Evolutionary conservation across 129 eudicot species (phyloP).

Genomic region (Heracleum sosnowskyi): DNA sequence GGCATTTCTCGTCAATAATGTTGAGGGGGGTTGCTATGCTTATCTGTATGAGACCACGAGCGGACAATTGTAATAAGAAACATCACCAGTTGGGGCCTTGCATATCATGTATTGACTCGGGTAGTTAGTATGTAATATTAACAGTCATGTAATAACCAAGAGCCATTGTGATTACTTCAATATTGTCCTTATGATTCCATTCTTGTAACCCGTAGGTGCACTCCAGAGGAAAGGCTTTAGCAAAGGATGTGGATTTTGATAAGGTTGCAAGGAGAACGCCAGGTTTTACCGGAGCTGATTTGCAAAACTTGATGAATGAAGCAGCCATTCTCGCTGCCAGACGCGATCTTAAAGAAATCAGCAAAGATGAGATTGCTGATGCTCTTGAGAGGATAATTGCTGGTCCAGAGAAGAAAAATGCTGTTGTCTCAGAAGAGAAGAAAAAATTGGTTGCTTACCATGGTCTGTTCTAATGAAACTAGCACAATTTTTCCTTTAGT

Average conservation of each 20-base stretch:
- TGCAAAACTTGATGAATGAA: conserved; percentile 92
- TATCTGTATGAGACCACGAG: background rate
- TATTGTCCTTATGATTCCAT: background rate
- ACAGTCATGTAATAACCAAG: background rate
- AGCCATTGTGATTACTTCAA: background rate
- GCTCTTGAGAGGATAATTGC: conserved; percentile 96
- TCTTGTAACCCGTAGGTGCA: conserved; percentile 59
- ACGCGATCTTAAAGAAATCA: conserved; percentile 91
- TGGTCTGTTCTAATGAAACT: conserved; percentile 31
- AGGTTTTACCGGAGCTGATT: conserved; percentile 92
- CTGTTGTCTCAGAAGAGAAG: conserved; percentile 92
- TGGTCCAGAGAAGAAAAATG: conserved; percentile 97
- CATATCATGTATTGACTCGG: background rate
- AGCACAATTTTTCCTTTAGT: background rate
- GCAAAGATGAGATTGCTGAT: conserved; percentile 95
- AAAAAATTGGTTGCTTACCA: conserved; percentile 94
- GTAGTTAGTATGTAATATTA: background rate
- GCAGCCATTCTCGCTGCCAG: conserved; percentile 98
- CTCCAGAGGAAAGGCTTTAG: conserved; percentile 93
- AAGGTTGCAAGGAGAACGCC: conserved; percentile 93
- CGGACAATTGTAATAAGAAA: background rate
- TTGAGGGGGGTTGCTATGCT: background rate
- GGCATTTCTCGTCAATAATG: background rate
- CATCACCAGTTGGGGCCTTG: background rate
- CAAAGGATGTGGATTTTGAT: conserved; percentile 90